Evolutionary conservation across 2,329 filamentous ascomycete genomes (phyloP), one percentile per base, ranked within the genome.

Genomic region (Tolypocladium sp.): DNA sequence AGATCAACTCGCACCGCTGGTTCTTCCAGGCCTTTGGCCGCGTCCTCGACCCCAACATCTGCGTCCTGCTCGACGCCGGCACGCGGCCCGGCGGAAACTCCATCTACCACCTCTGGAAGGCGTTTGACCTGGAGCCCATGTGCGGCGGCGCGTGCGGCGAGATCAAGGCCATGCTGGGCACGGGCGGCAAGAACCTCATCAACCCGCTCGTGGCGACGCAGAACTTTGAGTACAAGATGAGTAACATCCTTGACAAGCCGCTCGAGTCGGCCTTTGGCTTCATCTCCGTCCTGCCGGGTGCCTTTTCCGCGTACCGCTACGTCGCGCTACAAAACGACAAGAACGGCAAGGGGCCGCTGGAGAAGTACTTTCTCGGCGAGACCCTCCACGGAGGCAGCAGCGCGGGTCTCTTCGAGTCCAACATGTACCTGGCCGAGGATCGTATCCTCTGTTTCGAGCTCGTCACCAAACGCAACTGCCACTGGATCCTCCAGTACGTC

Each of bases 221-320:
- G 69, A 99, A 99, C 71, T 99, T 99, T 68, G 94, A 99, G 78
- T 99, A 99, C 82, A 99, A 99, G 82, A 96, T 99, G 89, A 96
- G 91, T 73, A 99, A 99, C 70, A 99, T 99, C 70, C 82, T 99
- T 52, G 94, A 99, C 74, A 99, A 99, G 77, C 94, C 94, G 2
- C 79, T 99, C 46, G 94, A 99, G 72, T 97, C 93, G 4, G 91
- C 93, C 0, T 99, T 99, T 73, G 94, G 94, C 54, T 99, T 97
- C 77, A 97, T 99, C 71, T 91, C 91, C 52, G 94, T 99, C 69
- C 80, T 99, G 70, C 94, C 94, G 0, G 94, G 94, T 78, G 94
- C 94, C 60, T 96, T 99, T 75, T 97, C 93, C n/a, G 94, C 94
- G 25, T 99, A 99, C 74, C 89, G 94, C 44, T 99, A 91, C 72